These are phyloP conservation scores for Aspergillus oerlinghausenensis DNA, from an alignment of 2,329 filamentous ascomycete genomes.

Conservation along the genomic window DNA sequence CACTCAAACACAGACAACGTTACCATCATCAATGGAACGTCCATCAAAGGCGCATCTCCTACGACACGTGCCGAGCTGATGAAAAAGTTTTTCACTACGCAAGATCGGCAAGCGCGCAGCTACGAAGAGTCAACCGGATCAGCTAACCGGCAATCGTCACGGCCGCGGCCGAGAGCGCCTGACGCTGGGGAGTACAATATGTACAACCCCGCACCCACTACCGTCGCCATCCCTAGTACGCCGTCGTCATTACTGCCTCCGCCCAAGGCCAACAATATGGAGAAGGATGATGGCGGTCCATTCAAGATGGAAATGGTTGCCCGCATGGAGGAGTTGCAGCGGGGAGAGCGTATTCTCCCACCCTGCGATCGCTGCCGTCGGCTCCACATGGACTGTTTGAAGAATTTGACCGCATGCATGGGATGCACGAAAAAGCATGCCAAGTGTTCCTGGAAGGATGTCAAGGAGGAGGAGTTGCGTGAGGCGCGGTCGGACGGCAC, in stretches of 20 bases:
- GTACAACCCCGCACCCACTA: slow-evolving; percentile 39
- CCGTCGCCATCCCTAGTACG: slow-evolving; percentile 53
- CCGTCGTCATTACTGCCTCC: slow-evolving; percentile 50
- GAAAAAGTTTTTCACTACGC: slow-evolving; percentile 59
- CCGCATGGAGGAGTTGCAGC: slow-evolving; percentile 68
- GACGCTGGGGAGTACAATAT: slow-evolving; percentile 36
- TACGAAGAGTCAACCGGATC: slow-evolving; percentile 27
- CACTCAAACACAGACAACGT: slow-evolving; percentile 43
- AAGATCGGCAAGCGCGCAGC: slow-evolving; percentile 48
- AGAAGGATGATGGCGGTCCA: slow-evolving; percentile 55
- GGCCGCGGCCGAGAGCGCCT: slow-evolving; percentile 28
- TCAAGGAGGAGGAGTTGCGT: slow-evolving; percentile 66
- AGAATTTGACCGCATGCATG: slow-evolving; percentile 79
- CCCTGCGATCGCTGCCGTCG: slow-evolving; percentile 80
- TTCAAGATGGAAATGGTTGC: slow-evolving; percentile 65
- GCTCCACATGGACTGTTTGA: slow-evolving; percentile 74
- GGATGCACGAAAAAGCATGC: slow-evolving; percentile 89
- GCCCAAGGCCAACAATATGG: slow-evolving; percentile 41
- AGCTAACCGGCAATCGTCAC: slow-evolving; percentile 24
- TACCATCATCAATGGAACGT: slow-evolving; percentile 45
- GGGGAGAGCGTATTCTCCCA: slow-evolving; percentile 71
- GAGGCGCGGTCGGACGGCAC: slow-evolving; percentile 19
- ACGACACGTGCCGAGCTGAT: slow-evolving; percentile 57
- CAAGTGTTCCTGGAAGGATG: slow-evolving; percentile 78
- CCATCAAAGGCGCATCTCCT: slow-evolving; percentile 51